Base-by-base conservation (phyloP, 2,329 filamentous ascomycete genomes). In the Fusarium praegraminearum region DNA sequence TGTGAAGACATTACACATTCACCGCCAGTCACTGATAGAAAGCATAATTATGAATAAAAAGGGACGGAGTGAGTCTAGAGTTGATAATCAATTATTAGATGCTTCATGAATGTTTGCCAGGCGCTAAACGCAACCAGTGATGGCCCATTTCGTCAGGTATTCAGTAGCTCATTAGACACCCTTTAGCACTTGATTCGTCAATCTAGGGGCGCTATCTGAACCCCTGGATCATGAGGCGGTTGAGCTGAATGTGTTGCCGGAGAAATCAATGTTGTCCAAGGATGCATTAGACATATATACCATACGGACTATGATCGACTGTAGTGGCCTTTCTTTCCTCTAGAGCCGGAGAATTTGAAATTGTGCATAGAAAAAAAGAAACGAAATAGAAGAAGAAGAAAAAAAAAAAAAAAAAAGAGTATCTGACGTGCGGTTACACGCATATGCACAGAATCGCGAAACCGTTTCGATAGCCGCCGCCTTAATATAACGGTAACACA, bases 391-490 rank as follows among this genome's bases (percentile, higher is more conserved):
- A 9, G 20, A 44, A 38, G 13, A 46, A 13, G 44, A 30, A 22
- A 3, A 28, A 33, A 51, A 44, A 38, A 11, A 46, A 13, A 40
- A 30, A 22, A 3, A 28, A 33, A 51, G 28, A 28, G 18, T 18
- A 32, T 46, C 5, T 41, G 43, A 49, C 32, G 32, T 55, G 53
- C 46, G 67, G 54, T 41, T 67, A 64, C 50, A n/a, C 58, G 57
- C 49, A 67, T 58, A 67, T 56, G 59, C 50, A 69, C 28, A 52
- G 36, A 68, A 54, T 45, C 32, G 16, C 53, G 9, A 24, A 57
- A 52, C 43, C 28, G 67, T 64, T 70, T 70, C 50, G 54, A 67
- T 68, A 70, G 62, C 62, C 67, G 66, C 67, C 62, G 38, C 44
- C 44, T 56, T 45, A 35, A 40, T 58, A 46, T 59, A 68, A 50